Evolutionary conservation across 2,329 filamentous ascomycete genomes (phyloP), one percentile per base, ranked within the genome.

Genomic region (Cercospora beticola): DNA sequence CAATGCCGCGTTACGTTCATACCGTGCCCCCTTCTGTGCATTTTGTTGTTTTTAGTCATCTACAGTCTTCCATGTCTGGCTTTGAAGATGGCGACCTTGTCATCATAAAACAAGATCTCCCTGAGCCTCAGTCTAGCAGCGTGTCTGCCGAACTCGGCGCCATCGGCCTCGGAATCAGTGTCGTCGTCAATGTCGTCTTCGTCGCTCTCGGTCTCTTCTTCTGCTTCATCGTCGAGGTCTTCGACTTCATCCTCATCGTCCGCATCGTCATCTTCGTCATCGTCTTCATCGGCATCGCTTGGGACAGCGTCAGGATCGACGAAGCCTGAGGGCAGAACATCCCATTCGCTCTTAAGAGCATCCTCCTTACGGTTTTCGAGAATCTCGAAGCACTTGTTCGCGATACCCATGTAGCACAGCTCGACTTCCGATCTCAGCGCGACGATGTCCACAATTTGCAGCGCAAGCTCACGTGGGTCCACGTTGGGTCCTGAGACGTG

Each of bases 61-160:
- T 74, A 81, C 62, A 82, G 70, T 71, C 75, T 76, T 64, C 86
- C 88, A 79, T 92, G 89, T 69, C 92, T 86, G 33, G 90, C 90
- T 78, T 90, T 91, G 81, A 94, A 94, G 67, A 94, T 89, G 30
- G 90, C 88, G 64, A 93, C 88, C 79, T 92, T 92, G 77, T 94
- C 92, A 77, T 94, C 92, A 75, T 93, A 94, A 79, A 93, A 94
- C 70, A 94, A 79, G 71, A 95, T 94, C 82, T 94, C 91, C 70
- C 91, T 84, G 72, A 94, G 81, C 65, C 88, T 85, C 68, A 94
- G 84, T 74, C 85, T 81, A 10, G 74, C 75, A 36, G 69, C 71
- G 60, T 69, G 66, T 52, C 64, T 61, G 12, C 60, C 65, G 21
- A 66, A 67, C 23, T 69, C 69, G 8, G 30, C 43, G n/a, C 58